These are phyloP conservation scores for Phoenix roebelenii DNA, from an alignment of 176 grass and related monocot genomes.

Conservation along the genomic window DNA sequence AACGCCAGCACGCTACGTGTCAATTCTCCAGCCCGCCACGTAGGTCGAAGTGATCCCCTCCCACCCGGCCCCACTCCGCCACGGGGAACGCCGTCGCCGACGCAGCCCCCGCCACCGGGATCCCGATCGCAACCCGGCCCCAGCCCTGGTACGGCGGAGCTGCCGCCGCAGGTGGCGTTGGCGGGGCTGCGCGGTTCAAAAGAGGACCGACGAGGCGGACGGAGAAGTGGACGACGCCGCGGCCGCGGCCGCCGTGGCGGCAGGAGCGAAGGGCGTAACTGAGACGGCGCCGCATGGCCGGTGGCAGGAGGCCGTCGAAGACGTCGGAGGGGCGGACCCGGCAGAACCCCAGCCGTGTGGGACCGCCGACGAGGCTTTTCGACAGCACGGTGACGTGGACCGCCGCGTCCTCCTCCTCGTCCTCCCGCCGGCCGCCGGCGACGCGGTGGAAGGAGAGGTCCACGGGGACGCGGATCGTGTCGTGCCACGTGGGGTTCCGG, in stretches of 20 bases:
- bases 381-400: conserved; percentile 48
- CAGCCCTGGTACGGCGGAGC: conserved; percentile 31
- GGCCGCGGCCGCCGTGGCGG: conserved; percentile 11
- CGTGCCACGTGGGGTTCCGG: conserved; percentile 43
- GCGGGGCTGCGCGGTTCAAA: not conserved
- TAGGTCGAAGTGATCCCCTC: too few relatives aligned
- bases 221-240: conserved; percentile 60
- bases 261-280: conserved; percentile 70
- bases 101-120: conserved; percentile 35
- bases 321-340: conserved; percentile 42
- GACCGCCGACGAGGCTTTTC: conserved; percentile 26
- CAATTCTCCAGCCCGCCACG: too few relatives aligned
- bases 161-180: not conserved
- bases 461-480: conserved; percentile 43
- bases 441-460: conserved; percentile 43
- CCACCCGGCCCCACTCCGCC: not conserved
- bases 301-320: conserved; percentile 59
- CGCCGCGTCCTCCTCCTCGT: not conserved
- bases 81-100: not conserved
- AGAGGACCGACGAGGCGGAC: conserved; percentile 53
- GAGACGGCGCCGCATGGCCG: conserved; percentile 50
- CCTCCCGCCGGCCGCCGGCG: not conserved
- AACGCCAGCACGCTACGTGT: too few relatives aligned
- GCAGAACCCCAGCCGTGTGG: conserved; percentile 65
- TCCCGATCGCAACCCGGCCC: conserved; percentile 66